Evolutionary conservation across 116 monocot genomes (phyloP).

Genomic region (Cymodocea nodosa): DNA sequence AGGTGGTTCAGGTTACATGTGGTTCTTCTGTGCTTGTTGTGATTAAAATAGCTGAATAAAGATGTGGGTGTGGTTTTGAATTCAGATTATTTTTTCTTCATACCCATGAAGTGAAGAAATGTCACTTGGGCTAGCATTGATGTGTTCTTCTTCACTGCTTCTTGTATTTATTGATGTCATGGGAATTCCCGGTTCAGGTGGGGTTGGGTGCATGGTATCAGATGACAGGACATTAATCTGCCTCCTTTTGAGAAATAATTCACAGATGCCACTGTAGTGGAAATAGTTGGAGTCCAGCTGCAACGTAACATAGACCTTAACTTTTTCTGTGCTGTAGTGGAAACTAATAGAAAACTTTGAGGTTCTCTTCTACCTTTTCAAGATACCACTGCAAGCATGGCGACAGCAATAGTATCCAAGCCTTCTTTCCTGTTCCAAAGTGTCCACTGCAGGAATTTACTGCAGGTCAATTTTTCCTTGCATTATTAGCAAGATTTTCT

Average conservation of each 20-base stretch:
- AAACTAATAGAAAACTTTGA: neutral
- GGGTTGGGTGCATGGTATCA: neutral
- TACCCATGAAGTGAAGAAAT: too few relatives aligned
- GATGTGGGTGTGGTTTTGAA: too few relatives aligned
- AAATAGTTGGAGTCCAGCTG: constrained; percentile 4
- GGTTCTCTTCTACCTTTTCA: neutral
- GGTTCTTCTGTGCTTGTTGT: too few relatives aligned
- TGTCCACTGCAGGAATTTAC: neutral
- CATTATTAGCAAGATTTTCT: neutral
- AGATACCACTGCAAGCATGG: neutral
- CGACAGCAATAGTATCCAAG: neutral
- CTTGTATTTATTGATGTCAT: neutral
- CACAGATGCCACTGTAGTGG: neutral
- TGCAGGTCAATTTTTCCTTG: neutral
- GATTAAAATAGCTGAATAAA: too few relatives aligned
- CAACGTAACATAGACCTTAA: constrained; percentile 5
- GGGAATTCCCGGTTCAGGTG: neutral
- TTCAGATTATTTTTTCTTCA: too few relatives aligned
- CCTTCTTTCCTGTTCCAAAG: neutral
- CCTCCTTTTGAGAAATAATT: constrained; percentile 8
- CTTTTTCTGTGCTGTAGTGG: neutral
- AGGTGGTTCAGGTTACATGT: constrained; percentile 2
- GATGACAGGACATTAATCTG: neutral
- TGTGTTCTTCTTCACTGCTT: neutral
- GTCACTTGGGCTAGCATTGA: too few relatives aligned